These are phyloP conservation scores for Suillus lakei DNA, from an alignment of 768 basidiomycete genomes.

Conservation along the genomic window DNA sequence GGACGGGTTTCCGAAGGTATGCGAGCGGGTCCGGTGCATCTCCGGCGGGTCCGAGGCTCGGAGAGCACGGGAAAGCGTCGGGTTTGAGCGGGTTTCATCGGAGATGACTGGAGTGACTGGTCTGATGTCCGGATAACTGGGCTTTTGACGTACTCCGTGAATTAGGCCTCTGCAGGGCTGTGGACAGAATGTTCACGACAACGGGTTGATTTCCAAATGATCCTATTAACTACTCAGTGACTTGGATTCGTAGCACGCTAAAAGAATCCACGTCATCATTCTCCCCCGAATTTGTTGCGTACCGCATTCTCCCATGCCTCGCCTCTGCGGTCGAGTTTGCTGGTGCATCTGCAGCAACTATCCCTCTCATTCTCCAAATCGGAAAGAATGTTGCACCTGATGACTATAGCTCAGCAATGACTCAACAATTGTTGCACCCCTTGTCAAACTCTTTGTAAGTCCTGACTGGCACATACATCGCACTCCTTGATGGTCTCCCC, in stretches of 20 bases:
- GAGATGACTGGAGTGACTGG: no score
- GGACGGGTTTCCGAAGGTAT: no score
- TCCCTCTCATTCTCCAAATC: constrained; percentile 85
- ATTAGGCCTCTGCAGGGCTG: no score
- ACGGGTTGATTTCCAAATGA: constrained; percentile 13
- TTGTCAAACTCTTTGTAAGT: constrained; percentile 84
- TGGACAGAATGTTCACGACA: no score
- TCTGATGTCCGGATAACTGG: no score
- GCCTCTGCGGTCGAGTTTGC: constrained; percentile 79
- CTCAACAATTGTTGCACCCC: constrained; percentile 71
- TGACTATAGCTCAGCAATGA: constrained; percentile 76
- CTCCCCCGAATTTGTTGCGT: constrained; percentile 83
- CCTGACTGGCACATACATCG: constrained; percentile 96
- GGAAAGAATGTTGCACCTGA: constrained; percentile 71
- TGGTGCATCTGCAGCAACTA: constrained; percentile 72
- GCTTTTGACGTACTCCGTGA: no score
- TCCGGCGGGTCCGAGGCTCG: no score
- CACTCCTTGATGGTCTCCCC: constrained; percentile 81
- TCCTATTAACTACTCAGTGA: background rate
- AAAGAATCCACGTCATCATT: constrained; percentile 82
- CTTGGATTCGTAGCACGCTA: constrained; percentile 56
- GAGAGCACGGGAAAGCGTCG: no score
- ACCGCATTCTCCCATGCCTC: constrained; percentile 88
- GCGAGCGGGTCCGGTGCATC: no score
- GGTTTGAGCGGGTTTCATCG: no score